Conservation (phyloP, 768 basidiomycete genomes). For the Podaxis sp. region DNA sequence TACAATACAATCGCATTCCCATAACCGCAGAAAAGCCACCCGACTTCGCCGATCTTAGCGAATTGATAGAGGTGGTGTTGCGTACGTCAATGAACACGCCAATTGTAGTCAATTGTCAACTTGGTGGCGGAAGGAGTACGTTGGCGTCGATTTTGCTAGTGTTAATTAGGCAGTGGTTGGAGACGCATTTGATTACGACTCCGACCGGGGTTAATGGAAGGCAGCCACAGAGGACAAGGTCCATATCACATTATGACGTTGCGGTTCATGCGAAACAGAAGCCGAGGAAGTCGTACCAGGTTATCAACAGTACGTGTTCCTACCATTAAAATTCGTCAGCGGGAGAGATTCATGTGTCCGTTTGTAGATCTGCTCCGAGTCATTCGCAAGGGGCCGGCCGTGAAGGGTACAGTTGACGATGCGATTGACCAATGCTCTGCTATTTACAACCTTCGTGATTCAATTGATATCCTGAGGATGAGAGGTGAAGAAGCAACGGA, state of each 20-base stretch:
- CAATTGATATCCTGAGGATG: constrained; percentile 82
- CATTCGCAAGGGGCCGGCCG: constrained; percentile 79
- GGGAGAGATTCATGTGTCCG: constrained; percentile 1
- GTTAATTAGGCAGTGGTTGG: constrained; percentile 84
- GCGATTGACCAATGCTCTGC: constrained; percentile 85
- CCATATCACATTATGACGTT: constrained; percentile 37
- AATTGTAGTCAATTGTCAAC: constrained; percentile 93
- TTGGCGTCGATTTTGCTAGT: constrained; percentile 84
- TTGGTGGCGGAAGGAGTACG: constrained; percentile 90
- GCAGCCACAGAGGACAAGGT: constrained; percentile 40
- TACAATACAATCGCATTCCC: constrained; percentile 84
- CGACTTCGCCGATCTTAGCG: constrained; percentile 71
- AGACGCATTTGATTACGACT: constrained; percentile 37
- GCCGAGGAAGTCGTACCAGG: constrained; percentile 22
- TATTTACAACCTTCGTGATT: constrained; percentile 82
- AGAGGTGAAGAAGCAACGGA: constrained; percentile 77
- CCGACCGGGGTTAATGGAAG: constrained; percentile 26
- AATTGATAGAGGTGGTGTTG: constrained; percentile 78
- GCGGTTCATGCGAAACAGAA: constrained; percentile 10
- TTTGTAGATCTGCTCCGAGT: constrained; percentile 76
- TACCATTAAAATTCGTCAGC: not conserved
- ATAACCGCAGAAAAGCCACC: constrained; percentile 88
- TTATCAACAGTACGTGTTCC: constrained; percentile 15
- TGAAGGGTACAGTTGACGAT: constrained; percentile 85
- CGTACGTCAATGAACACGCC: constrained; percentile 69